Conservation (phyloP, 257 asterid species). For the Euphrasia confusa region DNA sequence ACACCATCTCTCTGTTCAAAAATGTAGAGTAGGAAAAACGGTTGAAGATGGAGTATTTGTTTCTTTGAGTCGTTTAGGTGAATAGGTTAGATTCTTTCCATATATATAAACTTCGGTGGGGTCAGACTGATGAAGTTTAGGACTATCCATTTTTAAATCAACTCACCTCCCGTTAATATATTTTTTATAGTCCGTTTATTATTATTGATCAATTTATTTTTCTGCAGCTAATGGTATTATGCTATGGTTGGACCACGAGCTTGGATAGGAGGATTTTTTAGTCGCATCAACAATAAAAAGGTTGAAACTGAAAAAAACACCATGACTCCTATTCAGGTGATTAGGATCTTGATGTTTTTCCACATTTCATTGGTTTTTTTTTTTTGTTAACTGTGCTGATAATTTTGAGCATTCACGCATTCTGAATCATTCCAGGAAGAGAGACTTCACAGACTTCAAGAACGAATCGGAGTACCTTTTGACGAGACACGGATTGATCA, state of each 20-base stretch:
- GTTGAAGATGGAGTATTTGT: too few species aligned
- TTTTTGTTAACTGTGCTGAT: not conserved
- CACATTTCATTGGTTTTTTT: not conserved
- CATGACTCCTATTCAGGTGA: slow-evolving; percentile 67
- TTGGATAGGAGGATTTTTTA: slow-evolving; percentile 90
- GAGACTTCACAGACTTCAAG: slow-evolving; percentile 63
- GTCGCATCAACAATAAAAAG: slow-evolving; percentile 55
- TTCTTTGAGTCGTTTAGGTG: too few species aligned
- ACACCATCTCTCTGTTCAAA: too few species aligned
- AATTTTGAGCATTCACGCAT: not conserved
- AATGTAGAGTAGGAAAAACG: too few species aligned
- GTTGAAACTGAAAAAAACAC: slow-evolving; percentile 52
- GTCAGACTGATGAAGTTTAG: too few species aligned
- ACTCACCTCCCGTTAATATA: too few species aligned
- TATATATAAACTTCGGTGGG: too few species aligned
- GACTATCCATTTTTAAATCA: too few species aligned
- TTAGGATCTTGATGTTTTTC: slow-evolving; percentile 5
- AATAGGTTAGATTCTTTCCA: too few species aligned
- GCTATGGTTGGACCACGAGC: slow-evolving; percentile 98
- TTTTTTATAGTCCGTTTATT: too few species aligned
- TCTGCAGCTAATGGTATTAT: slow-evolving; percentile 87
- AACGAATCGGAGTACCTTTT: slow-evolving; percentile 72
- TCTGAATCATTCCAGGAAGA: slow-evolving; percentile 56
- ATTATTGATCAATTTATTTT: slow-evolving; percentile 3
- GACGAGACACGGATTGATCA: slow-evolving; percentile 70